These are phyloP conservation scores for Macrocybe gigantea DNA, from an alignment of 768 basidiomycete genomes.

Conservation along the genomic window DNA sequence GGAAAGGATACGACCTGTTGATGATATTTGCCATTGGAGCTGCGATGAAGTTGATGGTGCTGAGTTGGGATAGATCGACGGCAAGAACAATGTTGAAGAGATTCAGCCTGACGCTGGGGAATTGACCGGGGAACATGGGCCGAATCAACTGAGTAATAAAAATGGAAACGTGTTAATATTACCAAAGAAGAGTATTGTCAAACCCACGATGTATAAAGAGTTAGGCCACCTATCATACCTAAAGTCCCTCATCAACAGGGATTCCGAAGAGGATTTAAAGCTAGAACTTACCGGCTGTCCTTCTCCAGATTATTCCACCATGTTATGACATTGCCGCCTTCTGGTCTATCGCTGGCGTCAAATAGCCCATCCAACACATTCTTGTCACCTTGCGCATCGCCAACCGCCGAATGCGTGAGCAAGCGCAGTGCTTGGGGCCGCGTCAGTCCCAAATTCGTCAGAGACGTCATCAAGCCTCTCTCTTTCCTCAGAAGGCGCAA, in stretches of 20 bases:
- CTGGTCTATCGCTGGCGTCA: constrained; percentile 83
- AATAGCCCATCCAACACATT: constrained; percentile 68
- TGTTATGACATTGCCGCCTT: constrained; percentile 67
- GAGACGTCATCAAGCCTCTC: constrained; percentile 48
- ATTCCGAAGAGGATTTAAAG: background rate
- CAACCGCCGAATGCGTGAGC: constrained; percentile 59
- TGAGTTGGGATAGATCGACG: constrained; percentile 68
- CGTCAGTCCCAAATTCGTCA: constrained; percentile 59
- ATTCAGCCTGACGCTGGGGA: constrained; percentile 71
- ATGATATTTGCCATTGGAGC: constrained; percentile 67
- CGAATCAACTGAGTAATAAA: constrained; percentile 55
- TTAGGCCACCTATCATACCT: constrained; percentile 51
- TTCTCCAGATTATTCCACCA: constrained; percentile 94
- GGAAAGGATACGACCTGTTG: constrained; percentile 63
- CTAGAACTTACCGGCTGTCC: constrained; percentile 54
- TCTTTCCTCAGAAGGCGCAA: constrained; percentile 73
- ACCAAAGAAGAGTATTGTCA: background rate
- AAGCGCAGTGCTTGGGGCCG: constrained; percentile 66
- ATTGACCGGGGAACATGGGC: constrained; percentile 73
- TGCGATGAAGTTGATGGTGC: constrained; percentile 56
- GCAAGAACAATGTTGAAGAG: constrained; percentile 79
- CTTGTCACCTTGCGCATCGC: constrained; percentile 39
- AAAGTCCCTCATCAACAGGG: background rate
- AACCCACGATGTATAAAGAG: constrained; percentile 44
- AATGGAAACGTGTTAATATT: constrained; percentile 1